Evolutionary conservation across 2,329 filamentous ascomycete species (phyloP).

Genomic region (Fusarium subtropicale): DNA sequence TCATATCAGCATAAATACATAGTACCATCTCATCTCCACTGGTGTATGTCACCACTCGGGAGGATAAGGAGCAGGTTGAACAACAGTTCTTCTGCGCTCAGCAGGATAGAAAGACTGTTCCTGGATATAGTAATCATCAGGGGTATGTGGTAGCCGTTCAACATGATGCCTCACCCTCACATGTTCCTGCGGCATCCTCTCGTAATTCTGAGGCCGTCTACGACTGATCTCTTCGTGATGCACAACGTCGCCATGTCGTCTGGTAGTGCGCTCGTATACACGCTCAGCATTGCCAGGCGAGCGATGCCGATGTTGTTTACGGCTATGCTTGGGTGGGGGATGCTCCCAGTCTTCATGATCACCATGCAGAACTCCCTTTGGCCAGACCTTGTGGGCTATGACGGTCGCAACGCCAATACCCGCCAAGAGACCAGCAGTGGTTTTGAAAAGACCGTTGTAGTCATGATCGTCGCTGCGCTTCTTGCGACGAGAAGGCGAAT

Average conservation of each 20-base stretch:
- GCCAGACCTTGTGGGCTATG: slow-evolving; percentile 53
- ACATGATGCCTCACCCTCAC: slow-evolving; percentile 23
- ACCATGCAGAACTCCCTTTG: slow-evolving; percentile 48
- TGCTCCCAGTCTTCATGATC: slow-evolving; percentile 50
- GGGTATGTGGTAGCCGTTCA: slow-evolving; percentile 28
- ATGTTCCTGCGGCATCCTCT: slow-evolving; percentile 32
- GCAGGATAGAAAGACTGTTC: slow-evolving; percentile 39
- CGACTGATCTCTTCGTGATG: slow-evolving; percentile 39
- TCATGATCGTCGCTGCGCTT: slow-evolving; percentile 28
- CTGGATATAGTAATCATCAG: slow-evolving; percentile 35
- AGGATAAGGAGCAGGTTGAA: slow-evolving; percentile 25
- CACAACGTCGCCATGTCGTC: slow-evolving; percentile 31
- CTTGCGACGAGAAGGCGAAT: slow-evolving; percentile 35
- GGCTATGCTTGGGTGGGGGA: slow-evolving; percentile 25
- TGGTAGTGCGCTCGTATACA: slow-evolving; percentile 28
- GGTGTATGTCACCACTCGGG: slow-evolving; percentile 16
- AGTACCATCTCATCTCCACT: not conserved
- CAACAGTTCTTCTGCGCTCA: slow-evolving; percentile 28
- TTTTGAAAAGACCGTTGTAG: slow-evolving; percentile 48
- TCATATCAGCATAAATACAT: not conserved
- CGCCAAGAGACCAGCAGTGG: slow-evolving; percentile 50
- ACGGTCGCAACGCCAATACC: slow-evolving; percentile 52
- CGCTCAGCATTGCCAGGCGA: slow-evolving; percentile 22
- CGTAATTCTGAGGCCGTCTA: slow-evolving; percentile 32
- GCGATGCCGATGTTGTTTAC: slow-evolving; percentile 32